Base-by-base conservation (phyloP, 2,329 filamentous ascomycete genomes). In the Fusarium tricinctum region DNA sequence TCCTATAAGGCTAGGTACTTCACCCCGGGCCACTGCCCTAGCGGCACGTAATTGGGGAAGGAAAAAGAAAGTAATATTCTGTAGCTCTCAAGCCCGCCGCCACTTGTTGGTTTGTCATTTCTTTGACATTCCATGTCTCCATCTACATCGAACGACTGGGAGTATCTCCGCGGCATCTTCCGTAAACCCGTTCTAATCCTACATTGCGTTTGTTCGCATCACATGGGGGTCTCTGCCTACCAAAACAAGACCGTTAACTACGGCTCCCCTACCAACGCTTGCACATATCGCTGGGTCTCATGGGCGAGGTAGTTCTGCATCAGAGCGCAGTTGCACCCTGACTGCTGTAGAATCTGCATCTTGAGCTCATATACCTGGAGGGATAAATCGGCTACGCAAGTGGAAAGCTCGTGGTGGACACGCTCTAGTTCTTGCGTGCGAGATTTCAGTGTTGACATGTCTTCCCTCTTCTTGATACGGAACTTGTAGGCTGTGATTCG, bases 1-100 rank as follows among this genome's bases (percentile, higher is more conserved):
- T 19, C 33, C 32, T 17, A 39, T 49, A 49, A 39, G 30, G 47
- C 32, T 20, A 49, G 47, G 47, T 49, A 38, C 47, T 39, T 49
- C 20, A 49, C 47, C 33, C 15, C 12, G 20, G 32, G 35, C 20
- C 22, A 20, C 6, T 49, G 33, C 30, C 47, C 33, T 28, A 30
- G 33, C 47, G 33, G 33, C 4, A 26, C n/a, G 15, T 49, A 39
- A 49, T 38, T 49, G 26, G 8, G 47, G 22, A 19, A n/a, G 19
- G 46, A 26, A 35, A 38, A 38, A 19, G 23, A 45, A 45, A 45
- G 26, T 28, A 23, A 15, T 17, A 45, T 45, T 45, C 14, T 45
- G 42, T 30, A 28, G 42, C 23, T n/a, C 42, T 6, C 42, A 10
- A 45, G 23, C 42, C 23, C 39, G 15, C 47, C 22, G 47, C 47